Conservation (phyloP, 2,329 filamentous ascomycete species). For the Aaosphaeria arxii region DNA sequence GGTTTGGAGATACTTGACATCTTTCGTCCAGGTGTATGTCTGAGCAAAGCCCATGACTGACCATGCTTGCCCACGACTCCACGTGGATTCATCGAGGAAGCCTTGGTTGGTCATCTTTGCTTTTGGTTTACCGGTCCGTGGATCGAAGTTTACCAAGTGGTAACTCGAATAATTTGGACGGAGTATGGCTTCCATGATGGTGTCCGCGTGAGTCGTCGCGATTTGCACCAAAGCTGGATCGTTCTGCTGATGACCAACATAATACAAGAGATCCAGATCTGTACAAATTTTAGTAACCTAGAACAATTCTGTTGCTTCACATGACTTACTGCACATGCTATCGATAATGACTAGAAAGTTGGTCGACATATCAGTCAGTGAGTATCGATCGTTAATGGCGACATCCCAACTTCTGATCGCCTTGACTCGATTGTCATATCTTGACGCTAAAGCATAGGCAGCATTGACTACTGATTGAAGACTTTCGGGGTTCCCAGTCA, state of each 20-base stretch:
- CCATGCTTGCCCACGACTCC: constrained; percentile 52
- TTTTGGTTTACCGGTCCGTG: constrained; percentile 42
- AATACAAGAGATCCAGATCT: constrained; percentile 41
- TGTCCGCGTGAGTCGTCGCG: constrained; percentile 39
- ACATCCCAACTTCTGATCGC: constrained; percentile 52
- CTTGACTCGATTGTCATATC: constrained; percentile 41
- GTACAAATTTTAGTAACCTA: neutral
- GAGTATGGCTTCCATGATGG: constrained; percentile 34
- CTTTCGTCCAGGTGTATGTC: constrained; percentile 48
- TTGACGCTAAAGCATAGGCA: constrained; percentile 43
- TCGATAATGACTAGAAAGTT: constrained; percentile 45
- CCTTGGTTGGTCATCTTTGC: constrained; percentile 50
- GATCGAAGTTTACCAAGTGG: constrained; percentile 49
- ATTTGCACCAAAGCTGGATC: constrained; percentile 31
- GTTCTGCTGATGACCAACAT: constrained; percentile 27
- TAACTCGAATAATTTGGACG: constrained; percentile 35
- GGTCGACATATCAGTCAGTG: constrained; percentile 32
- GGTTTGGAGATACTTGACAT: constrained; percentile 42
- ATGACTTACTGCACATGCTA: constrained; percentile 38
- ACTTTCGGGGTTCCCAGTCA: constrained; percentile 41
- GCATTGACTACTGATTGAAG: constrained; percentile 43
- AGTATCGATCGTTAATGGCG: constrained; percentile 35
- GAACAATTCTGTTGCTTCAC: neutral
- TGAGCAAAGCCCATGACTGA: constrained; percentile 48
- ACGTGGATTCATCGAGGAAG: constrained; percentile 43